Conservation (phyloP, 208 protist species). For the Blechomonas ayalai region DNA sequence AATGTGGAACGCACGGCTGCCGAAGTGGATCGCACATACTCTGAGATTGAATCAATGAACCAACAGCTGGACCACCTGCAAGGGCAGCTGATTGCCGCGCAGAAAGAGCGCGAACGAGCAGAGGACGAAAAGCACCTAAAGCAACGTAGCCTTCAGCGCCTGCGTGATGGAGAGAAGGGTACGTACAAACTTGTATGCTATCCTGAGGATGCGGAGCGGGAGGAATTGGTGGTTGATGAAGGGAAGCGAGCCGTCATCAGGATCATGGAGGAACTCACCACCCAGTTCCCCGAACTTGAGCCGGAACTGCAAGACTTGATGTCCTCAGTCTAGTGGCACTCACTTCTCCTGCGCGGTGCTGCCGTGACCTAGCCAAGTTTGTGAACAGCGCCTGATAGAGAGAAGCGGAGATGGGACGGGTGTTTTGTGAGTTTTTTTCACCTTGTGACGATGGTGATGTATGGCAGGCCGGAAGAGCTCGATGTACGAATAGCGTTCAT, state of each 20-base stretch:
- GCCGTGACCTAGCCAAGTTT: too few species aligned
- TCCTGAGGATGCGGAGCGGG: slow-evolving; percentile 44
- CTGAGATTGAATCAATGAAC: slow-evolving; percentile 62
- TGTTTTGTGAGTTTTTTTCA: too few species aligned
- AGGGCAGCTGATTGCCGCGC: slow-evolving; percentile 30
- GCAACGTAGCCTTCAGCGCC: slow-evolving; percentile 69
- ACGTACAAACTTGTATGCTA: slow-evolving; percentile 71
- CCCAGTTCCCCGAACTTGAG: slow-evolving; percentile 64
- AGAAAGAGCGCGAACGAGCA: slow-evolving; percentile 55
- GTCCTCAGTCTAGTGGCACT: slow-evolving; percentile 37
- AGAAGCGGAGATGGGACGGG: too few species aligned
- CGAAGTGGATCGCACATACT: slow-evolving; percentile 66
- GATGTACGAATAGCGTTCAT: too few species aligned
- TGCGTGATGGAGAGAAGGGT: slow-evolving; percentile 80
- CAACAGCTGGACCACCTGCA: slow-evolving; percentile 67
- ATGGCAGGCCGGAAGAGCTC: too few species aligned
- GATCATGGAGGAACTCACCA: slow-evolving; percentile 67
- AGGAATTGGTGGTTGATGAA: slow-evolving; percentile 53
- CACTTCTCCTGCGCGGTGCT: too few species aligned
- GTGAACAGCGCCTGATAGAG: too few species aligned
- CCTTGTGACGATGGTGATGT: too few species aligned
- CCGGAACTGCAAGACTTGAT: slow-evolving; percentile 59
- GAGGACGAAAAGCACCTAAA: slow-evolving; percentile 77
- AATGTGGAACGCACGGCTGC: slow-evolving; percentile 69
- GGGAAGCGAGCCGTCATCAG: slow-evolving; percentile 39